Evolutionary conservation across 2,329 filamentous ascomycete genomes (phyloP).

Genomic region (Elsinoe batatas): DNA sequence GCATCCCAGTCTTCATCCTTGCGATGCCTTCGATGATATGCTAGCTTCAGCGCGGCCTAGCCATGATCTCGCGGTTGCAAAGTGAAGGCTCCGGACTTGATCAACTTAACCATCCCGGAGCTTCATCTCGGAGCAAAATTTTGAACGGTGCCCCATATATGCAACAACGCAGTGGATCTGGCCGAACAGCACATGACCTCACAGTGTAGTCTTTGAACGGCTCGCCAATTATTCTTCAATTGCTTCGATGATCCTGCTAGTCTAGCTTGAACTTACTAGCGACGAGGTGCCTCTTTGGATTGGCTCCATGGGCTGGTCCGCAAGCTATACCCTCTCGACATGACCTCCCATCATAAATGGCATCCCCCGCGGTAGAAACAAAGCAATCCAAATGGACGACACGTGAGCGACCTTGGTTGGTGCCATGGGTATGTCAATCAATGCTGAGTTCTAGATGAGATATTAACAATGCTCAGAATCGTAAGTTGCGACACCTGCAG

Average conservation of each 20-base stretch:
- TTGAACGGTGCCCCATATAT: background rate
- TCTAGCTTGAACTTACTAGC: background rate
- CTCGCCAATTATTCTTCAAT: background rate
- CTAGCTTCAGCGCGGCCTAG: too few species aligned
- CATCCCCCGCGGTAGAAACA: slow-evolving; percentile 11
- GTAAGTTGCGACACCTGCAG: slow-evolving; percentile 76
- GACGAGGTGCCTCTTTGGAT: background rate
- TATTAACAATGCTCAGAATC: slow-evolving; percentile 49
- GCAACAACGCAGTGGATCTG: background rate
- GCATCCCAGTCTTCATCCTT: background rate
- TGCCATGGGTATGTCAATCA: slow-evolving; percentile 36
- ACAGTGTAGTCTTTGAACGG: background rate
- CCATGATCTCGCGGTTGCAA: too few species aligned
- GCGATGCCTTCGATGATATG: background rate
- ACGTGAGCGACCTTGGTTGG: slow-evolving; percentile 41
- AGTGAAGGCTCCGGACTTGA: too few species aligned
- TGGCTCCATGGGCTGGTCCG: slow-evolving; percentile 11
- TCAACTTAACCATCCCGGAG: background rate
- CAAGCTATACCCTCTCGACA: background rate
- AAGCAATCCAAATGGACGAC: slow-evolving; percentile 20
- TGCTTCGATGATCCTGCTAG: background rate
- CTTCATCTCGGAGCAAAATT: slow-evolving; percentile 3
- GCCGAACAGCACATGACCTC: background rate
- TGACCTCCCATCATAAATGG: slow-evolving; percentile 12
- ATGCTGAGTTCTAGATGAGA: slow-evolving; percentile 1